Conservation (phyloP, 208 protist species). For the Trypanosoma avium region DNA sequence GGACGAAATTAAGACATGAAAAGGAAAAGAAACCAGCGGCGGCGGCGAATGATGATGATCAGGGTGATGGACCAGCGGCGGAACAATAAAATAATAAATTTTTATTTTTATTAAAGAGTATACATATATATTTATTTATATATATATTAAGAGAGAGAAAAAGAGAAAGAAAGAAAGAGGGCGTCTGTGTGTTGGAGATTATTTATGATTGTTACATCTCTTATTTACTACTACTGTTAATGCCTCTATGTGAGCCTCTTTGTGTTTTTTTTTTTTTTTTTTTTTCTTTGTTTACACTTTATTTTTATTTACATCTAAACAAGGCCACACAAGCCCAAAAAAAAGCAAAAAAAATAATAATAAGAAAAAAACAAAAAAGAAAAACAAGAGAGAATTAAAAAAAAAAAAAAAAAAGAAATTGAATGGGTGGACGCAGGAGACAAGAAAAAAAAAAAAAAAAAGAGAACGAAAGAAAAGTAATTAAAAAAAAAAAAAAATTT, state of each 20-base stretch:
- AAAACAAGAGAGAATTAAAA: constrained; percentile 20
- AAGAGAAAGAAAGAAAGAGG: no score
- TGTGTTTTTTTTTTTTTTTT: constrained; percentile 16
- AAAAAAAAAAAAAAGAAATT: constrained; percentile 12
- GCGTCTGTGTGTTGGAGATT: no score
- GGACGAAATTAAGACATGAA: constrained; percentile 86
- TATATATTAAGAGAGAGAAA: no score
- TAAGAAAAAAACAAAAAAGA: neutral
- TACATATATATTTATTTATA: neutral
- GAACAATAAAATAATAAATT: constrained; percentile 1
- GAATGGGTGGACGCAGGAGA: constrained; percentile 3
- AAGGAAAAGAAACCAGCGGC: constrained; percentile 31
- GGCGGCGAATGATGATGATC: constrained; percentile 60
- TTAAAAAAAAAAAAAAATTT: constrained; percentile 1
- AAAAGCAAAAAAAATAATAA: neutral
- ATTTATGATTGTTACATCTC: no score
- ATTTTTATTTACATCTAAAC: neutral
- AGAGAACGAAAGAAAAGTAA: constrained; percentile 3
- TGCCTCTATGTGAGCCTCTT: constrained; percentile 4
- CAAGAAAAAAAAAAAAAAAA: constrained; percentile 8
- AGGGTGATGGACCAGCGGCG: constrained; percentile 40
- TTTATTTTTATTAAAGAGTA: neutral
- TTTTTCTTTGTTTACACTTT: neutral
- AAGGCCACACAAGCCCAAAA: neutral
- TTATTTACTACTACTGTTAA: no score